Evolutionary conservation across 371 early-diverging fungal species (phyloP), one percentile per base, ranked within the genome.

Genomic region (Mortierella sp.): DNA sequence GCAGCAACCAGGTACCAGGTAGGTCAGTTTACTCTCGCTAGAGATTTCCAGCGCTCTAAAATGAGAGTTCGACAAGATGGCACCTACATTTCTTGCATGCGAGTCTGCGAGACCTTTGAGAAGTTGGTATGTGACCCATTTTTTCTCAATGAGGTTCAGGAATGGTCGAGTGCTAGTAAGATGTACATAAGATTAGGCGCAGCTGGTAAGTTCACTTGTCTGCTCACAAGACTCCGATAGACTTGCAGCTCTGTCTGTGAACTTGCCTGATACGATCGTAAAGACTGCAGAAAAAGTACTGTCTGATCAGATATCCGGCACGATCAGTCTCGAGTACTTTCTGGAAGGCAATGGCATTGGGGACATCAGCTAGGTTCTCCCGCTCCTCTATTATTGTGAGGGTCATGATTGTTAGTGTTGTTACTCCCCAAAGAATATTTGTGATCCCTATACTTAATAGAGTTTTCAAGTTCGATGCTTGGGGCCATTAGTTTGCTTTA

Each of bases 41-140:
- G 29, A 57, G 29, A 4, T 30, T 29, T 15, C 29, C 16, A 14
- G 26, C 21, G 5, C 26, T 25, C 21, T 14, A 60, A 12, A 14
- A 15, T 6, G 28, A 29, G n/a, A n/a, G n/a, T 23, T 16, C 48
- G 25, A 5, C 7, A 18, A 1, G 62, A 4, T 12, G 15, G 18
- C 16, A 7, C 67, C 57, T 82, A 90, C 92, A 51, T 84, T 84
- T 52, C 84, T 85, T 3, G 86, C 86, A 71, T 98, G 97, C 12
- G 91, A 87, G 57, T 94, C 92, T 0, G 91, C 88, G 43, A 98
- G 72, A 0, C 90, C 96, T 60, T 86, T 82, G 19, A 97, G 83
- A 9, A 98, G 62, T 69, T 98, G 98, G 76, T 91, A 95, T 0
- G 94, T 90, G 52, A 98, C 93, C 97, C 97, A 98, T 68, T 92